Evolutionary conservation across 1,284 basidiomycete genomes (phyloP).

Genomic region (Cutaneotrichosporon cavernicola): DNA sequence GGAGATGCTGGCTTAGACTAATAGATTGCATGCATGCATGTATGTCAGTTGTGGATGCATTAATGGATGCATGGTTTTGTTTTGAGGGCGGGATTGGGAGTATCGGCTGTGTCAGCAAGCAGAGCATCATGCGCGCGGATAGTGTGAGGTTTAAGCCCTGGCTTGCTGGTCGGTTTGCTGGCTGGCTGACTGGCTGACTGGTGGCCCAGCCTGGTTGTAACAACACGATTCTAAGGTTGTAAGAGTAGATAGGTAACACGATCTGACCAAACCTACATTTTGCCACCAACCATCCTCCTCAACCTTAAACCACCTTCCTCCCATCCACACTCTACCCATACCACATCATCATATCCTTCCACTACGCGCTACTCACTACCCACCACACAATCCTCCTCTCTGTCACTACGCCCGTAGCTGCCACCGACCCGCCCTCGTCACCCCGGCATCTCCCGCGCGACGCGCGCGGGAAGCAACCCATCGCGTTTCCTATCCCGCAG

Average conservation of each 20-base stretch:
- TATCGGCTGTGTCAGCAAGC: not conserved
- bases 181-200: no score
- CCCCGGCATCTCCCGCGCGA: not conserved
- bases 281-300: constrained; percentile 4
- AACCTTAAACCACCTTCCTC: not conserved
- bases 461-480: not conserved
- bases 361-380: not conserved
- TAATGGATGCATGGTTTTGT: not conserved
- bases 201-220: not conserved
- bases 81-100: not conserved
- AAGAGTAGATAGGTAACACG: no score
- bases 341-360: not conserved
- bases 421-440: not conserved
- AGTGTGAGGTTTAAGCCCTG: no score
- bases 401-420: not conserved
- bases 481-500: not conserved
- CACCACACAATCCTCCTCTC: not conserved
- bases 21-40: constrained; percentile 4
- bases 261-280: not conserved
- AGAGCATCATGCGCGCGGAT: not conserved
- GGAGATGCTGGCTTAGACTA: constrained; percentile 7
- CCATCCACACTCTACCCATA: not conserved
- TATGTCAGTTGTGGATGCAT: not conserved
- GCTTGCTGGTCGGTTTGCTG: no score
- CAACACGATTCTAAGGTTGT: not conserved